A percentile compares a stretch with the other conserved stretches of the same genome.
Conservation (phyloP, 139 green algal genomes). For the Yamagishiella unicocca region DNA sequence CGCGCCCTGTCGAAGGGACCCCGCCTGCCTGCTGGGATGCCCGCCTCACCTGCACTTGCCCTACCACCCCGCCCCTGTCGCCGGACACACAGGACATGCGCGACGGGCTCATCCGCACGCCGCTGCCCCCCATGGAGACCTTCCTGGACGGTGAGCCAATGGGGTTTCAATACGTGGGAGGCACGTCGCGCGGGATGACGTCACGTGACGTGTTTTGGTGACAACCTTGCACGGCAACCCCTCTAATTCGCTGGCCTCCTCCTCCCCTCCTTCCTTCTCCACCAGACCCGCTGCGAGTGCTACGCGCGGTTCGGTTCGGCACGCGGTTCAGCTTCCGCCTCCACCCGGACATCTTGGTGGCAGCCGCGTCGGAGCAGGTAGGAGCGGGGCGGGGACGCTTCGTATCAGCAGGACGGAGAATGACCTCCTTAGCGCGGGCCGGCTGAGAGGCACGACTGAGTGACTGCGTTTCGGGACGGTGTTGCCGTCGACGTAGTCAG, state of each 20-base stretch:
- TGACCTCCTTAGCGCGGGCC: too few relatives aligned
- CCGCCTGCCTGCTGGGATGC: too few relatives aligned
- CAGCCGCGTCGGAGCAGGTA: slow-evolving; percentile 83
- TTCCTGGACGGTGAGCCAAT: slow-evolving; percentile 88
- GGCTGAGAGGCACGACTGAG: too few relatives aligned
- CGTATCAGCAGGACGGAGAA: too few relatives aligned
- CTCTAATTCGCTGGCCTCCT: neutral
- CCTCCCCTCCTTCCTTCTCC: neutral
- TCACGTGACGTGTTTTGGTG: too few relatives aligned
- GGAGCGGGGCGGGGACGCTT: neutral
- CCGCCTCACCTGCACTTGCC: too few relatives aligned
- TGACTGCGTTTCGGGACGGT: too few relatives aligned
- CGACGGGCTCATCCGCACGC: slow-evolving; percentile 91
- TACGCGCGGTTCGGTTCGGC: slow-evolving; percentile 91
- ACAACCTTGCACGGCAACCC: too few relatives aligned
- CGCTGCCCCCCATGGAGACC: slow-evolving; percentile 88
- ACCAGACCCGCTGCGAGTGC: slow-evolving; percentile 92
- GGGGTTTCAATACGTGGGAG: neutral
- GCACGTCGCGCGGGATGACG: too few relatives aligned
- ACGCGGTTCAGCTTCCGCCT: slow-evolving; percentile 91
- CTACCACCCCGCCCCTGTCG: neutral
- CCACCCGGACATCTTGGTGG: slow-evolving; percentile 80
- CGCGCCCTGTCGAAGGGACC: too few relatives aligned
- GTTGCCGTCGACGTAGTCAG: too few relatives aligned
- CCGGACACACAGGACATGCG: slow-evolving; percentile 78